phyloP scores from a whole-genome alignment of 768 basidiomycete species.

The Hygrocybe punicea region DNA sequence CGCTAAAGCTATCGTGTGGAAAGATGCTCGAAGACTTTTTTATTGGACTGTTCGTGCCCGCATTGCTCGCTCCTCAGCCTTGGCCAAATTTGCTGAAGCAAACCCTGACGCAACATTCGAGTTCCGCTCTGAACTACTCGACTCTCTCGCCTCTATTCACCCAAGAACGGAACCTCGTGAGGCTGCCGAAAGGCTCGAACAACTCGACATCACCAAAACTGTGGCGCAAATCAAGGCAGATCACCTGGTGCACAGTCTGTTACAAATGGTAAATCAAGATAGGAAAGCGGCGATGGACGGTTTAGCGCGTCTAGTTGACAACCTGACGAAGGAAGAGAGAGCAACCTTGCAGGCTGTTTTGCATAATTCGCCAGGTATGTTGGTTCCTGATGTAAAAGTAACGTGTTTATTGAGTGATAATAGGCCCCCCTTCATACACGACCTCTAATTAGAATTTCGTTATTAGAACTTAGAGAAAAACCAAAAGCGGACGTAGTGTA shows the following conservation, averaged over 20 bases:
- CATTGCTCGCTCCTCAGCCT: conserved; percentile 62
- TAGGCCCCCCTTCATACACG: too few relatives aligned
- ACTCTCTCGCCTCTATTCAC: conserved; percentile 56
- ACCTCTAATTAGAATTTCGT: too few relatives aligned
- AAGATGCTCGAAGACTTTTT: conserved; percentile 82
- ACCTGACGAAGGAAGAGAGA: conserved; percentile 71
- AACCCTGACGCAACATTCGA: conserved; percentile 67
- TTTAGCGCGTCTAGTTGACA: conserved; percentile 68
- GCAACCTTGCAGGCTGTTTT: conserved; percentile 56
- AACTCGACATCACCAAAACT: conserved; percentile 61
- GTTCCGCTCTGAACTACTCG: conserved; percentile 62
- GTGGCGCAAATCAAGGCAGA: conserved; percentile 66
- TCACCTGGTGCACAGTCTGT: conserved; percentile 60
- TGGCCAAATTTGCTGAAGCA: conserved; percentile 62
- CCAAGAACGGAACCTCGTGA: conserved; percentile 52
- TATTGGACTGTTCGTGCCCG: conserved; percentile 92
- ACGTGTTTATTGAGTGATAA: too few relatives aligned
- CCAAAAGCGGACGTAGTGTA: too few relatives aligned
- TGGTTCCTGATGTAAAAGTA: background rate
- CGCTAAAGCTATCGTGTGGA: conserved; percentile 83
- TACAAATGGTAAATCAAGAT: conserved; percentile 69
- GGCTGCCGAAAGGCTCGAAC: conserved; percentile 65
- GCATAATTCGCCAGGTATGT: conserved; percentile 39
- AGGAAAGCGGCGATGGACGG: conserved; percentile 74
- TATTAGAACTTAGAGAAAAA: too few relatives aligned